A percentile compares a stretch with the other conserved stretches of the same genome.
Evolutionary conservation across 129 eudicot genomes (phyloP).

Genomic region (carrot (Daucus carota)): DH1_v3.0 NC_030389.2:3119501-3120000

Average conservation of each 20-base stretch:
- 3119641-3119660: constrained; percentile 3
- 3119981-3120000: too few relatives aligned
- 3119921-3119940: not conserved
- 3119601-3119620: not conserved
- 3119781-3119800: not conserved
- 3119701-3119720: not conserved
- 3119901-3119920: not conserved
- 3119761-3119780: not conserved
- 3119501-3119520: not conserved
- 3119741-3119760: constrained; percentile 2
- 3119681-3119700: not conserved
- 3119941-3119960: too few relatives aligned
- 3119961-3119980: too few relatives aligned
- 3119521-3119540: not conserved
- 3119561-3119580: not conserved
- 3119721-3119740: not conserved
- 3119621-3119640: not conserved
- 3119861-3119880: not conserved
- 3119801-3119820: not conserved
- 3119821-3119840: not conserved
- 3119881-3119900: too few relatives aligned
- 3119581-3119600: not conserved
- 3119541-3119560: not conserved
- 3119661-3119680: not conserved
- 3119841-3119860: not conserved